Evolutionary conservation across 2,329 filamentous ascomycete genomes (phyloP).

Genomic region (Claviceps monticola): DNA sequence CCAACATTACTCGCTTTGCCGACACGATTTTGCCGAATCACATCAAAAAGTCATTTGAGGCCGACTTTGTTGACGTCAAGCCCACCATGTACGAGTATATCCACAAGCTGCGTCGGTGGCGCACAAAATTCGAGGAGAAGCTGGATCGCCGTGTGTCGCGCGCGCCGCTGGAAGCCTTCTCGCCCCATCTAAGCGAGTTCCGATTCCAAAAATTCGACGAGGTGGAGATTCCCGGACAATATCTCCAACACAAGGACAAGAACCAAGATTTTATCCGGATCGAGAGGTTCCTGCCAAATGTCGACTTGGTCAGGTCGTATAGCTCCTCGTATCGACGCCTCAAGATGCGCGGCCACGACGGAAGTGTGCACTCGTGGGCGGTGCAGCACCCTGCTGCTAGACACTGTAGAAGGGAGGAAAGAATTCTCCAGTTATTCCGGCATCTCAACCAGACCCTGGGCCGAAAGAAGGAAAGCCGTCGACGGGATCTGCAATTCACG

Average conservation of each 20-base stretch:
- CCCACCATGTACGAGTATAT: constrained; percentile 99
- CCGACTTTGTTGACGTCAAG: constrained; percentile 90
- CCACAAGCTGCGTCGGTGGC: constrained; percentile 87
- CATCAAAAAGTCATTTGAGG: constrained; percentile 91
- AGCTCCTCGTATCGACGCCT: constrained; percentile 84
- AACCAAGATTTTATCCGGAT: constrained; percentile 98
- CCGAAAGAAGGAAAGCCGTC: constrained; percentile 88
- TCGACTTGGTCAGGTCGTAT: constrained; percentile 82
- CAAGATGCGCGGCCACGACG: constrained; percentile 94
- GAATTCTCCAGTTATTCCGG: constrained; percentile 89
- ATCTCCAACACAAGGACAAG: constrained; percentile 94
- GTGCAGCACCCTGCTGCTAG: constrained; percentile 91
- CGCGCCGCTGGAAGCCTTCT: constrained; percentile 70
- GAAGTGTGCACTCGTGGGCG: constrained; percentile 90
- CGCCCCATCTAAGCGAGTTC: constrained; percentile 89
- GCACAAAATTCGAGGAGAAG: constrained; percentile 96
- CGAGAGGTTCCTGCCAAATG: constrained; percentile 87
- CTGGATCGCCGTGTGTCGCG: constrained; percentile 68
- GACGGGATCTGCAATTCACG: constrained; percentile 90
- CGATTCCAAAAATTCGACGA: constrained; percentile 97
- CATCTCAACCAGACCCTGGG: constrained; percentile 88
- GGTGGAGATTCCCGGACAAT: constrained; percentile 94
- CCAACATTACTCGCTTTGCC: constrained; percentile 91
- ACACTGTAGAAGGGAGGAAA: constrained; percentile 85
- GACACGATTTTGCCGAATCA: constrained; percentile 91